Evolutionary conservation across 1,284 basidiomycete species (phyloP), one percentile per base, ranked within the genome.

Genomic region (Malassezia yamatoensis): DNA sequence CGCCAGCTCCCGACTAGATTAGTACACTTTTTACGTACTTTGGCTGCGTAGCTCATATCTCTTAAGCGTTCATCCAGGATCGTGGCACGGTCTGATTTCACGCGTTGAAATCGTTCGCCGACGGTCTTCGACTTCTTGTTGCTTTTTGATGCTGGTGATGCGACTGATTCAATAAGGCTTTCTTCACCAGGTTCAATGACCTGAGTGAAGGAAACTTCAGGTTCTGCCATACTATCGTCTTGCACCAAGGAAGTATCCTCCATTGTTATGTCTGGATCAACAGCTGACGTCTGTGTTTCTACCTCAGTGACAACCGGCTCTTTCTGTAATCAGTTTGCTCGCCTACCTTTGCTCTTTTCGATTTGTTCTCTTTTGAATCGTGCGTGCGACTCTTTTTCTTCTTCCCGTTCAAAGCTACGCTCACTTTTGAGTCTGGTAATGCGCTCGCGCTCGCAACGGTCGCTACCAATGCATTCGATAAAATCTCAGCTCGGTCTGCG

Each of bases 31-130:
- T 15, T 21, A 49, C 45, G 33, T 59, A 61, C 51, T 45, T 86
- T 86, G 34, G 84, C 82, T 48, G 85, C 81, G 65, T 91, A 98
- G 41, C 83, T 81, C 73, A 93, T 96, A 72, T 93, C 83, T 74
- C 77, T 81, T 70, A 89, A 74, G 43, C 84, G 76, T 39, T 81
- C 77, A 55, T 86, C 80, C 1, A 78, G 68, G 65, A 79, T 81
- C 21, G 52, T 50, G 18, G 88, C 78, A 51, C 83, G 79, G 20
- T 85, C 82, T 1, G 80, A 77, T 74, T 91, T 86, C 58, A 96
- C 83, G 34, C 93, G 81, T 72, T 85, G 83, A 79, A 96, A 96
- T 15, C 55, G 50, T 34, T 58, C 40, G 16, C 39, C 40, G 2
- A 38, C 40, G n/a, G 35, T 39, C 24, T 51, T 47, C 35, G 51